These are phyloP conservation scores for Debaryomyces hansenii DNA, from an alignment of 805 yeast genomes.

Conservation along the genomic window DNA sequence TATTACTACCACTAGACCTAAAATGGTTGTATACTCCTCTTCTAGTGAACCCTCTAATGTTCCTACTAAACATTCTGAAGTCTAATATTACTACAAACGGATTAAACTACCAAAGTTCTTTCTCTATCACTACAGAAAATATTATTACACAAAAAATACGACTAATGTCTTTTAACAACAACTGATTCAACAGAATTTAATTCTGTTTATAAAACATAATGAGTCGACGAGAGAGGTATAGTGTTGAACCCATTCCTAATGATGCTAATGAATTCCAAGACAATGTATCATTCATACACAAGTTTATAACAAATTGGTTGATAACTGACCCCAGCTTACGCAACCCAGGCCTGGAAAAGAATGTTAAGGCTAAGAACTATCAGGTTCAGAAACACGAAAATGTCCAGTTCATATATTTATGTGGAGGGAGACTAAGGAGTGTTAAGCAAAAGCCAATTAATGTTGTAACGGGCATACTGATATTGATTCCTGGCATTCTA, in stretches of 20 bases:
- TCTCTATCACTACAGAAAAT: not conserved
- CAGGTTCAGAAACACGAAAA: slow-evolving; percentile 36
- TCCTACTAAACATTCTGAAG: not conserved
- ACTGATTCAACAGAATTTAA: not conserved
- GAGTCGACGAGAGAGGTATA: not conserved
- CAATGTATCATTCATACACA: slow-evolving; percentile 7
- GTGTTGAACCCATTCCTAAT: not conserved
- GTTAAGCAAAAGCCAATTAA: slow-evolving; percentile 42
- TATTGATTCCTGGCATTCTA: slow-evolving; percentile 50
- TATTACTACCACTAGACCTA: not conserved
- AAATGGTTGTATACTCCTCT: not conserved
- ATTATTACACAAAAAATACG: not conserved
- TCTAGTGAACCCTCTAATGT: not conserved
- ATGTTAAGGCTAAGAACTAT: slow-evolving; percentile 34
- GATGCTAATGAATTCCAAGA: not conserved
- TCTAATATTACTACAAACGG: no score
- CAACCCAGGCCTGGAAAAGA: not conserved
- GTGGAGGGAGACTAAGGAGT: slow-evolving; percentile 65
- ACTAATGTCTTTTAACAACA: not conserved
- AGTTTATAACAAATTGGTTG: slow-evolving; percentile 27
- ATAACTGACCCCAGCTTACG: slow-evolving; percentile 24
- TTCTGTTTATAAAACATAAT: not conserved
- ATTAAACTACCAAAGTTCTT: not conserved
- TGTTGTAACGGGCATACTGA: slow-evolving; percentile 29
- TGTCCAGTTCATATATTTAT: slow-evolving; percentile 46